Conservation (phyloP, 768 basidiomycete genomes). For the Psilocybe cubensis region DNA sequence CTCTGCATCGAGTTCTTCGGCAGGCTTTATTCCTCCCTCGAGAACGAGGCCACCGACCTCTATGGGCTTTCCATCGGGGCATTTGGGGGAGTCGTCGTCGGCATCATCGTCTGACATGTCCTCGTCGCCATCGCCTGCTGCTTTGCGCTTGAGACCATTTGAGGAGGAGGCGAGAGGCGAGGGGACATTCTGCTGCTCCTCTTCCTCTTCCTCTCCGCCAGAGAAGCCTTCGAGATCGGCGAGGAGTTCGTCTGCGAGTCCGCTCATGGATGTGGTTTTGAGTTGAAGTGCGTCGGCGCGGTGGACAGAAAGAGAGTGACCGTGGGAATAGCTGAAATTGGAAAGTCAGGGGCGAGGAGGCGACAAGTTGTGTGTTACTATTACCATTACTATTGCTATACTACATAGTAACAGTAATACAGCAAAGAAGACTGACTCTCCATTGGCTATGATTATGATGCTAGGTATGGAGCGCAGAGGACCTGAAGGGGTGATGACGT, state of each 20-base stretch:
- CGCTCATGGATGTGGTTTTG: constrained; percentile 54
- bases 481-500: background rate
- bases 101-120: constrained; percentile 62
- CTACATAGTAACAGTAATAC: too few relatives aligned
- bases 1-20: constrained; percentile 94
- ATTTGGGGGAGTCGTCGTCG: constrained; percentile 49
- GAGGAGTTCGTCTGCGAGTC: constrained; percentile 89
- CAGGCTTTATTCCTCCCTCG: constrained; percentile 88
- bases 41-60: constrained; percentile 66
- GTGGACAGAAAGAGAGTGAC: background rate
- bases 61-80: constrained; percentile 44
- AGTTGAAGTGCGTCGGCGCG: background rate
- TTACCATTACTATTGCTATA: too few relatives aligned
- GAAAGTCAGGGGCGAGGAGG: background rate
- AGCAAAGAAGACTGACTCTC: too few relatives aligned
- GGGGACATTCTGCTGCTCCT: constrained; percentile 30
- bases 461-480: background rate
- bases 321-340: background rate
- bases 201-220: constrained; percentile 59
- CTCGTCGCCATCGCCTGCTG: constrained; percentile 47
- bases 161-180: constrained; percentile 9
- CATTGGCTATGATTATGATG: background rate
- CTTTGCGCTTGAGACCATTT: constrained; percentile 67
- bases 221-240: constrained; percentile 91
- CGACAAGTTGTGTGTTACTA: too few relatives aligned